phyloP scores from a whole-genome alignment of 768 basidiomycete genomes.

The Leccinum subtestaceum region DNA sequence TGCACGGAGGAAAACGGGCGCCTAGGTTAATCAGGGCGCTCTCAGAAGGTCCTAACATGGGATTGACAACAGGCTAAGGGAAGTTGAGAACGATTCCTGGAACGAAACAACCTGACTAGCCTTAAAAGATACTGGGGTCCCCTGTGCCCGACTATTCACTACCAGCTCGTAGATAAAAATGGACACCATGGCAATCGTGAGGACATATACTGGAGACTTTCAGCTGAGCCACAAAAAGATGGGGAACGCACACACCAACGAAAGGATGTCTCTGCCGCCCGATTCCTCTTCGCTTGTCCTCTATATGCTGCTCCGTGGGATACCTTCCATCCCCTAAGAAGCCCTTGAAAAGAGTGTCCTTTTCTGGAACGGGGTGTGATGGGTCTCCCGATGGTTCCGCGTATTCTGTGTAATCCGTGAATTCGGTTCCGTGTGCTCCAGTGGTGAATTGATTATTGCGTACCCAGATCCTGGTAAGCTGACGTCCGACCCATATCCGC shows the following conservation, averaged over 20 bases:
- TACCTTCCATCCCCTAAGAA: conserved; percentile 51
- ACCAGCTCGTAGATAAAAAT: conserved; percentile 86
- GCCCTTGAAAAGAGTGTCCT: conserved; percentile 38
- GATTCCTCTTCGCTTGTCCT: conserved; percentile 82
- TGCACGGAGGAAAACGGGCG: conserved; percentile 91
- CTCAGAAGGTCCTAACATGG: conserved; percentile 87
- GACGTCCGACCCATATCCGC: conserved; percentile 39
- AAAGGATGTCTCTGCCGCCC: conserved; percentile 80
- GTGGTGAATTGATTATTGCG: background rate
- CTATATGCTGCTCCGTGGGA: conserved; percentile 77
- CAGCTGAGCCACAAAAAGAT: background rate
- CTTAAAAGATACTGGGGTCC: conserved; percentile 83
- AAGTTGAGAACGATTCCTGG: conserved; percentile 7
- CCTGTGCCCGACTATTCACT: conserved; percentile 70
- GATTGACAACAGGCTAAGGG: conserved; percentile 72
- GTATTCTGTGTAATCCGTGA: conserved; percentile 48
- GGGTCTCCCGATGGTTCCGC: conserved; percentile 46
- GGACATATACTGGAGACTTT: conserved; percentile 50
- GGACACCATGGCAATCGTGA: conserved; percentile 65
- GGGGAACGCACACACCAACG: conserved; percentile 50
- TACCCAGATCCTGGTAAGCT: conserved; percentile 56
- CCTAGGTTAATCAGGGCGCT: conserved; percentile 84
- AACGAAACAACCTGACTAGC: conserved; percentile 35
- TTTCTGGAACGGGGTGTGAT: conserved; percentile 35
- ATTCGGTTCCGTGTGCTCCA: background rate